phyloP scores from a whole-genome alignment of 2,329 filamentous ascomycete genomes.

The Trichoderma sp. region DNA sequence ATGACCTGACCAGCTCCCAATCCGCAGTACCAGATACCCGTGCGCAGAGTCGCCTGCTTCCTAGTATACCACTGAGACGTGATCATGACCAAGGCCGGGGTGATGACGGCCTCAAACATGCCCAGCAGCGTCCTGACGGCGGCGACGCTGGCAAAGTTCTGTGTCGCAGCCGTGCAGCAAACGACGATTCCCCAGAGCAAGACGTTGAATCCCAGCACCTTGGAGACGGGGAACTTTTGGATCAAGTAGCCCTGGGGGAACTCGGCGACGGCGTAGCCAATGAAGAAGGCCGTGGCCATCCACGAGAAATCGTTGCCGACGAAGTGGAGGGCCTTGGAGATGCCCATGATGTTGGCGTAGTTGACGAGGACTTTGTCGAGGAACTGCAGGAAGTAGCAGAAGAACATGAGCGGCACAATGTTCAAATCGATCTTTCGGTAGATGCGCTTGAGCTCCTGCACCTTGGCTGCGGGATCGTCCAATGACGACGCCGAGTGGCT shows the following conservation, averaged over 20 bases:
- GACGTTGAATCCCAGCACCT: slow-evolving; percentile 42
- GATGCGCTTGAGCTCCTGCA: slow-evolving; percentile 27
- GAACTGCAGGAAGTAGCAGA: slow-evolving; percentile 37
- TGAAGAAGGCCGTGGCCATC: slow-evolving; percentile 41
- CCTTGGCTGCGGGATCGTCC: slow-evolving; percentile 13
- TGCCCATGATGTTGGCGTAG: slow-evolving; percentile 40
- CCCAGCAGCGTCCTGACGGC: slow-evolving; percentile 52
- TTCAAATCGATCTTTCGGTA: slow-evolving; percentile 36
- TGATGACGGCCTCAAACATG: slow-evolving; percentile 53
- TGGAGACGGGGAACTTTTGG: slow-evolving; percentile 42
- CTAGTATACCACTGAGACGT: slow-evolving; percentile 48
- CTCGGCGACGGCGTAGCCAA: slow-evolving; percentile 38
- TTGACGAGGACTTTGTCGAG: slow-evolving; percentile 39
- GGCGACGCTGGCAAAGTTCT: slow-evolving; percentile 48
- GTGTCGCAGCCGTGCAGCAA: slow-evolving; percentile 49
- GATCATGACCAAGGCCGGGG: slow-evolving; percentile 56
- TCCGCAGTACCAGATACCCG: slow-evolving; percentile 43
- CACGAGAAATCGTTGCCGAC: slow-evolving; percentile 40
- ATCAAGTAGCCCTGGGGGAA: slow-evolving; percentile 40
- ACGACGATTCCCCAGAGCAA: slow-evolving; percentile 45
- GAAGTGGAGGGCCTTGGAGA: slow-evolving; percentile 39
- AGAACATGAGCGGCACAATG: slow-evolving; percentile 37
- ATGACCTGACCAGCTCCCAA: slow-evolving; percentile 42
- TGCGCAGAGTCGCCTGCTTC: slow-evolving; percentile 50
- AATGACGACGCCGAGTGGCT: slow-evolving; percentile 3